Evolutionary conservation across 1,284 basidiomycete species (phyloP).

Genomic region (Irpex sp.): DNA sequence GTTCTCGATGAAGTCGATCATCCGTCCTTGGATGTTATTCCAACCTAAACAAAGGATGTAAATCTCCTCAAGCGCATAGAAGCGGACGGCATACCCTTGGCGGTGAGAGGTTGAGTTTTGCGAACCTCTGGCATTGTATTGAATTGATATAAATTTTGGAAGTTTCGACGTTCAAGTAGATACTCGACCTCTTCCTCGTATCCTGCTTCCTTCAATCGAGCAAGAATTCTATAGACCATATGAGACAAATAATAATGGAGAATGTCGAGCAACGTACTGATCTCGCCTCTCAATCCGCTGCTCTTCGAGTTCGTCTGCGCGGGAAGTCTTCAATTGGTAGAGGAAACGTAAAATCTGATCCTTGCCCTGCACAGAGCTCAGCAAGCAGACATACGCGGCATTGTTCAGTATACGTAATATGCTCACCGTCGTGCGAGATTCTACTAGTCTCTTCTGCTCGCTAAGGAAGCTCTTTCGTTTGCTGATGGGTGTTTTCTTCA

Average conservation of each 20-base stretch:
- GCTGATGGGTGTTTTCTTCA: background rate
- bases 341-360: too few relatives aligned
- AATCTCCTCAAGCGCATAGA: too few relatives aligned
- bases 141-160: too few relatives aligned
- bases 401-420: background rate
- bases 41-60: too few relatives aligned
- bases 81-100: too few relatives aligned
- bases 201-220: background rate
- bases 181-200: background rate
- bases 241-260: background rate
- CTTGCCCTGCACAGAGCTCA: too few relatives aligned
- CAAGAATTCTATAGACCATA: background rate
- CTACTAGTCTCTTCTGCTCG: background rate
- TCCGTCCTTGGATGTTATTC: too few relatives aligned
- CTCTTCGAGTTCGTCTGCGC: background rate
- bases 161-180: background rate
- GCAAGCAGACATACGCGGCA: too few relatives aligned
- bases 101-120: too few relatives aligned
- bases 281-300: background rate
- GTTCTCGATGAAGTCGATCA: too few relatives aligned
- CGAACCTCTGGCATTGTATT: too few relatives aligned
- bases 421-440: background rate
- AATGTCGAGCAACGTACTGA: background rate
- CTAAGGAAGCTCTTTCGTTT: background rate
- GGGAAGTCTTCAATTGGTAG: background rate